Base-by-base conservation (phyloP, 2,329 filamentous ascomycete genomes). In the Dendrostoma leiphaemia region DNA sequence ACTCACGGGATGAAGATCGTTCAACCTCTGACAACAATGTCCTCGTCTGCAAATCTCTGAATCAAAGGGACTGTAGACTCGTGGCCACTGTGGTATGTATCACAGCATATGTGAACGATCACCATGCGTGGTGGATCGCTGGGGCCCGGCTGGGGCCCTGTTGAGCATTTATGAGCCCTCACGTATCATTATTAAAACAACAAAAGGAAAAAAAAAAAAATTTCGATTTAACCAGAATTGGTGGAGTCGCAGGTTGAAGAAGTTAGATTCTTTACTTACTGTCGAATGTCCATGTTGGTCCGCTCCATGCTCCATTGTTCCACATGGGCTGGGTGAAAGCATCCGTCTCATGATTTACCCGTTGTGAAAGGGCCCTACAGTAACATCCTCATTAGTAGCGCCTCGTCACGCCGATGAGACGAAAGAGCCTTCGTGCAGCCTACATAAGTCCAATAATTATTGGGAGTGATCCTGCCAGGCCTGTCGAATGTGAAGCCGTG, bases 381-480 rank as follows among this genome's bases (percentile, higher is more conserved):
- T 13, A 21, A 8, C 37, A 6, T 24, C 37, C 6, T 4, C 37
- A 15, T 10, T 37, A 15, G n/a, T n/a, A n/a, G n/a, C n/a, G n/a
- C n/a, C n/a, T n/a, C n/a, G n/a, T n/a, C n/a, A n/a, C n/a, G n/a
- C n/a, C n/a, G n/a, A n/a, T n/a, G n/a, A n/a, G n/a, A n/a, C n/a
- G n/a, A n/a, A n/a, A n/a, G n/a, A n/a, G n/a, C n/a, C n/a, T n/a
- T n/a, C n/a, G n/a, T n/a, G n/a, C n/a, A n/a, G n/a, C 23, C 6
- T 41, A 41, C 47, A 49, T 49, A 6, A 49, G 24, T n/a, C 47
- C 47, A 7, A 49, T 17, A 17, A 49, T 41, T 10, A 49, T 24
- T 9, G 47, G 47, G 34, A 49, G 47, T 26, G 24, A 23, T 15
- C 47, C 47, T 6, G 34, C 26, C 34, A 41, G 26, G 17, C 47